Percentiles rank a stretch among this genome's conserved stretches.
Conservation (phyloP, 441 rosid genomes). For the Populus hybrid region DNA sequence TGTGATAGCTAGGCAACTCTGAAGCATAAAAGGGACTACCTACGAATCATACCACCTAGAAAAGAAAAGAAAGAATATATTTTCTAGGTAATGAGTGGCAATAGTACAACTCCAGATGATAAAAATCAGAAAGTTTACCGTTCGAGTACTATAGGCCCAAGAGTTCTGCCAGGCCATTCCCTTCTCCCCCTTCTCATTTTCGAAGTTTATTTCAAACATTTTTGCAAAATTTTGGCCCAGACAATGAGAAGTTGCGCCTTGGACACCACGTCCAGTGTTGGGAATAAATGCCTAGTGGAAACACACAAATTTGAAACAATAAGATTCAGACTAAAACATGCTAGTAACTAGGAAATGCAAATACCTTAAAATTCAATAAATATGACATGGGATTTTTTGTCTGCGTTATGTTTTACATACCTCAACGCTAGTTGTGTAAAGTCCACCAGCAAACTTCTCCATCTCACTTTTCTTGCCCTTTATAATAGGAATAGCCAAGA, state of each 20-base stretch:
- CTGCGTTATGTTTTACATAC: slow-evolving; percentile 26
- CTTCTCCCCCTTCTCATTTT: slow-evolving; percentile 90
- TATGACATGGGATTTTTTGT: background rate
- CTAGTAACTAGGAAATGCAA: background rate
- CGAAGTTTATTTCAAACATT: slow-evolving; percentile 91
- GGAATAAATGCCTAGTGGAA: slow-evolving; percentile 84
- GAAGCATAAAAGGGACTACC: background rate
- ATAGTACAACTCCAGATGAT: slow-evolving; percentile 3
- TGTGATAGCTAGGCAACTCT: background rate
- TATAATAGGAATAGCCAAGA: slow-evolving; percentile 83
- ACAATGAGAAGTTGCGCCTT: slow-evolving; percentile 99
- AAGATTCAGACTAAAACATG: slow-evolving; percentile 13
- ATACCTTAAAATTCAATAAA: background rate
- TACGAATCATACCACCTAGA: slow-evolving; percentile 1
- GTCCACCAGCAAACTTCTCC: slow-evolving; percentile 99
- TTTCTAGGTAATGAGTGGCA: background rate
- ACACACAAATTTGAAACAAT: slow-evolving; percentile 2
- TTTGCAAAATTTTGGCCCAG: slow-evolving; percentile 96
- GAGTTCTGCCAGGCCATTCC: slow-evolving; percentile 98
- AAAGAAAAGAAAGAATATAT: background rate
- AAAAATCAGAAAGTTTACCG: slow-evolving; percentile 36
- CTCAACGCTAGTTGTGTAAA: slow-evolving; percentile 97
- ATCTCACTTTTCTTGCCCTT: slow-evolving; percentile 96
- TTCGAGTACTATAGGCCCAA: slow-evolving; percentile 95
- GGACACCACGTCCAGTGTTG: slow-evolving; percentile 94